These are phyloP conservation scores for Batrachochytrium dendrobatidis DNA, from an alignment of 371 early-diverging fungal genomes.

Conservation along the genomic window DNA sequence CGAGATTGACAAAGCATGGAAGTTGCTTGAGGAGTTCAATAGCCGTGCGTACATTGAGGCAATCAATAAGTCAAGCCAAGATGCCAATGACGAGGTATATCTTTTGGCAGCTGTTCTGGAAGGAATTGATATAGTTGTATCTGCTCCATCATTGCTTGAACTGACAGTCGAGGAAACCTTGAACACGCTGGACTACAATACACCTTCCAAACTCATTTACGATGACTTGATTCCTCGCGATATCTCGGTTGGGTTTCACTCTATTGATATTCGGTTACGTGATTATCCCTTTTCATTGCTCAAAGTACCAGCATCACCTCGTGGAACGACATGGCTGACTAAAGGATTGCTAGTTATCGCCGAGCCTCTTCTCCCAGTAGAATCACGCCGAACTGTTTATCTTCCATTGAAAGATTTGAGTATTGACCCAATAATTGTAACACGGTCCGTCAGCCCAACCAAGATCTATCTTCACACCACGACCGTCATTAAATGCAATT, in stretches of 20 bases:
- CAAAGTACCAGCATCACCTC: conserved; percentile 32
- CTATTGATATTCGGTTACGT: conserved; percentile 44
- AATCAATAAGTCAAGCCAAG: conserved; percentile 8
- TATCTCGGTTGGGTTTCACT: conserved; percentile 36
- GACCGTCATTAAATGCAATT: conserved; percentile 38
- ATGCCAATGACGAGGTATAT: not conserved
- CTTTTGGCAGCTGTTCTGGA: not conserved
- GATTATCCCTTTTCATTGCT: conserved; percentile 54
- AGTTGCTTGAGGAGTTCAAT: conserved; percentile 51
- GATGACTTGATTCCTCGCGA: conserved; percentile 52
- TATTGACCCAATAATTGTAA: conserved; percentile 31
- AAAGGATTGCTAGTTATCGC: conserved; percentile 41
- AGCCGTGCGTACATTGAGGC: conserved; percentile 46
- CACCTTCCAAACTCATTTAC: conserved; percentile 46
- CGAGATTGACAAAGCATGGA: conserved; percentile 50
- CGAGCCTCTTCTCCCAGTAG: conserved; percentile 23
- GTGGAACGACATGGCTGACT: conserved; percentile 21
- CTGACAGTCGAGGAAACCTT: conserved; percentile 48
- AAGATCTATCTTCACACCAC: conserved; percentile 54
- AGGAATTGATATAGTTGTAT: conserved; percentile 23
- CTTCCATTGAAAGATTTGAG: conserved; percentile 21
- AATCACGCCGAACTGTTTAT: conserved; percentile 24
- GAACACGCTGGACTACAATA: conserved; percentile 49
- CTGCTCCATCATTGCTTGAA: conserved; percentile 41
- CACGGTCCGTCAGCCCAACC: conserved; percentile 51